Evolutionary conservation across 495 filamentous ascomycete species (phyloP).

Genomic region (Evernia prunastri): DNA sequence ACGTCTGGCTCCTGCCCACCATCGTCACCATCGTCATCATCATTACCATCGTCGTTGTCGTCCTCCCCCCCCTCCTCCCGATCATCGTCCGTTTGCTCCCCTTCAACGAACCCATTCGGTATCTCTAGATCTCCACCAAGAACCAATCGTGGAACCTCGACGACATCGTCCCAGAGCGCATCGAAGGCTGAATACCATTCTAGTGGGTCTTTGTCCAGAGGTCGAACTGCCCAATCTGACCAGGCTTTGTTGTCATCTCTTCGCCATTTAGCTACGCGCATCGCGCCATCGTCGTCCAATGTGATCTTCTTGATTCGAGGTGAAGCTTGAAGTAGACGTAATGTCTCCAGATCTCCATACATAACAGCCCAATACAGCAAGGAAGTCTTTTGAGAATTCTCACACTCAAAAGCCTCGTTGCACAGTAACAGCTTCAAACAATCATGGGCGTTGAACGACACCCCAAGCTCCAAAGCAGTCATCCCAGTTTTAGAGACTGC

Average conservation of each 20-base stretch:
- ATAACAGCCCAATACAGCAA: background rate
- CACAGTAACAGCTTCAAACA: background rate
- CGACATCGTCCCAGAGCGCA: background rate
- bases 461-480: background rate
- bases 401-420: background rate
- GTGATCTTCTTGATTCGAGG: background rate
- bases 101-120: background rate
- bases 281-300: background rate
- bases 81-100: too few species aligned
- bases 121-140: background rate
- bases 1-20: background rate
- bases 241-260: background rate
- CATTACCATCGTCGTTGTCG: too few species aligned
- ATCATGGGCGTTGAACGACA: background rate
- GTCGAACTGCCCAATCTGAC: background rate
- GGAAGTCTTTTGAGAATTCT: background rate
- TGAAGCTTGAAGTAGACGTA: background rate
- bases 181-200: slow-evolving; percentile 6
- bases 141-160: background rate
- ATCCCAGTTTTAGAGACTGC: background rate
- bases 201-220: background rate
- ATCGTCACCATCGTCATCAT: too few species aligned
- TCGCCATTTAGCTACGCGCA: background rate
- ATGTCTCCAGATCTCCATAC: slow-evolving; percentile 1
- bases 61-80: too few species aligned